phyloP scores from a whole-genome alignment of 306 rosid species.

The Potentilla sterilis region DNA sequence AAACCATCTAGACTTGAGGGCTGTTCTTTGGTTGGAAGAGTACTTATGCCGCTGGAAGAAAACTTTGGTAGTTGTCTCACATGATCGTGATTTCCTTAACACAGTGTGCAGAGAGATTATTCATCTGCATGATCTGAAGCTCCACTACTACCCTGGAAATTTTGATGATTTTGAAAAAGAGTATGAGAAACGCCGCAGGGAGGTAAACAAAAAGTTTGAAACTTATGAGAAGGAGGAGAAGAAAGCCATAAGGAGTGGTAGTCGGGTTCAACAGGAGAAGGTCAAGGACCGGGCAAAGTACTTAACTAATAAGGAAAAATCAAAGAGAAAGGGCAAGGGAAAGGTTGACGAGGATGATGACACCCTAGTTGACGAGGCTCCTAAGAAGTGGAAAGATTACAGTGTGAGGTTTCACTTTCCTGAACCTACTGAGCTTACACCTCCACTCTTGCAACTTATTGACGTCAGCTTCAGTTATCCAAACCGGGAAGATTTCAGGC shows the following conservation, averaged over 20 bases:
- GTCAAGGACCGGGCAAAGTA: no score
- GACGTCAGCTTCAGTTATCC: constrained; percentile 71
- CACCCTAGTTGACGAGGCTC: no score
- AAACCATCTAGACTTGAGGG: not conserved
- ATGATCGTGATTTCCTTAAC: not conserved
- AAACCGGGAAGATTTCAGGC: constrained; percentile 54
- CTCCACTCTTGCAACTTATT: constrained; percentile 65
- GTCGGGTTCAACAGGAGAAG: no score
- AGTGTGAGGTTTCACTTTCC: constrained; percentile 47
- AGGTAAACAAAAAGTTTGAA: constrained; percentile 66
- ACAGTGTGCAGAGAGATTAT: not conserved
- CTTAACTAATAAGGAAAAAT: no score
- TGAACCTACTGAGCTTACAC: constrained; percentile 69
- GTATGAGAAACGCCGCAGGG: constrained; percentile 74
- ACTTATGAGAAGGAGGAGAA: constrained; percentile 53
- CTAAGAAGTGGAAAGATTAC: not conserved
- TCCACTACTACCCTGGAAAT: constrained; percentile 53
- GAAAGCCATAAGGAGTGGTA: constrained; percentile 59
- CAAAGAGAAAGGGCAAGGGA: no score
- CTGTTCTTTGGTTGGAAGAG: constrained; percentile 6
- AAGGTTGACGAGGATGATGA: no score
- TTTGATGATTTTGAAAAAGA: constrained; percentile 30
- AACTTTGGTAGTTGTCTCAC: not conserved
- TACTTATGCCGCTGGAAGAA: constrained; percentile 7
- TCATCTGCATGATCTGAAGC: constrained; percentile 1